These are phyloP conservation scores for Pleodorina starrii DNA, from an alignment of 139 green algal species.

Conservation along the genomic window DNA sequence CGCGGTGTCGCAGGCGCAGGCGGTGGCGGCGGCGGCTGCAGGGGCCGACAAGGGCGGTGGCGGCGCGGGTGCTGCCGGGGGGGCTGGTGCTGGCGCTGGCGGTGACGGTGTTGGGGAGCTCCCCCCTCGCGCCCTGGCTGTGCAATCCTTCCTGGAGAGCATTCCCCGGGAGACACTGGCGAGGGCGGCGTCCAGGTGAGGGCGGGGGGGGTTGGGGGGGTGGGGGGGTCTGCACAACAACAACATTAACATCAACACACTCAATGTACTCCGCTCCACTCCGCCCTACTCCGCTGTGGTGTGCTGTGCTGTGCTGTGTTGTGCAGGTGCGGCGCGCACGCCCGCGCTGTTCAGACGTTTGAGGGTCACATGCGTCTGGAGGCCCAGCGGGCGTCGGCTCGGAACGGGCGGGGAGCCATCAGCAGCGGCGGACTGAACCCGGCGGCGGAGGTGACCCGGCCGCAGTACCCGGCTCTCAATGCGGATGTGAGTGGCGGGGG, in stretches of 20 bases:
- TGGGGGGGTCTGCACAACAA: no score
- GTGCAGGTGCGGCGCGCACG: conserved; percentile 81
- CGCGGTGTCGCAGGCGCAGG: neutral
- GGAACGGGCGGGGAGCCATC: neutral
- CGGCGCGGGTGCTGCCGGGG: neutral
- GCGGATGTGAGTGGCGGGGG: conserved; percentile 2
- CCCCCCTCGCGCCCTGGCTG: conserved; percentile 32
- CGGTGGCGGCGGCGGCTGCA: neutral
- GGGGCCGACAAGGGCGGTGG: neutral
- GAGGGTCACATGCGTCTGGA: conserved; percentile 82
- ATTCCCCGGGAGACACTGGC: conserved; percentile 79
- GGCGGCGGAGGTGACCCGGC: conserved; percentile 49
- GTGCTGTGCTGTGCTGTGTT: no score
- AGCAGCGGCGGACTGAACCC: conserved; percentile 84
- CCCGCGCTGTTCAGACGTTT: conserved; percentile 90
- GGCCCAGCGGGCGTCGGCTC: neutral
- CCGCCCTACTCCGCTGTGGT: no score
- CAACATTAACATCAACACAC: no score
- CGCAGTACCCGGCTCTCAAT: conserved; percentile 15
- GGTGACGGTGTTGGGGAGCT: conserved; percentile 19
- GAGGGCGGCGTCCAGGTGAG: conserved; percentile 66
- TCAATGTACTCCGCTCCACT: no score
- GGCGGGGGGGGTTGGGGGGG: no score
- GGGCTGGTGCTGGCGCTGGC: neutral
- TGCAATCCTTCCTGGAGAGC: conserved; percentile 72